phyloP scores from a whole-genome alignment of 805 yeast species.

The Cyberlindnera sargentensis region DNA sequence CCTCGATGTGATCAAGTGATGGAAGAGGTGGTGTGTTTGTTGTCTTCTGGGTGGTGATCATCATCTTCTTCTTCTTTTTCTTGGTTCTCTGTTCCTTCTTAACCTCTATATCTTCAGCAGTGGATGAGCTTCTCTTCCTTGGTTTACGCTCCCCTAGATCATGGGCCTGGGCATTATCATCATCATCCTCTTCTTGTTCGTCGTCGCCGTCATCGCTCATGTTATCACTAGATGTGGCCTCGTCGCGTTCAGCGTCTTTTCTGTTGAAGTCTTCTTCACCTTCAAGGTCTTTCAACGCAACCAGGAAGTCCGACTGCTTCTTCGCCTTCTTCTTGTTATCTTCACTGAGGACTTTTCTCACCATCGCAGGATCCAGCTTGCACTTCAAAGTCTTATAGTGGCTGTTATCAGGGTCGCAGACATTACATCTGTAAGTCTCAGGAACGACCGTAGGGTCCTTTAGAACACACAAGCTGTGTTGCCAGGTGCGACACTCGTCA shows the following conservation, averaged over 20 bases:
- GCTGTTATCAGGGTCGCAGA: slow-evolving; percentile 37
- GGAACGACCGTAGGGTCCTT: slow-evolving; percentile 35
- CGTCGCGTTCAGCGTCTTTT: slow-evolving; percentile 13
- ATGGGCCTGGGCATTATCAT: slow-evolving; percentile 5
- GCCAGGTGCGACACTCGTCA: slow-evolving; percentile 64
- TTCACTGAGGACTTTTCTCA: slow-evolving; percentile 8
- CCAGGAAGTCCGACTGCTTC: slow-evolving; percentile 3
- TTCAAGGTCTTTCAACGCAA: slow-evolving; percentile 5
- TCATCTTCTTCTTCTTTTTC: slow-evolving; percentile 1
- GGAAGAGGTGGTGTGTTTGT: neutral
- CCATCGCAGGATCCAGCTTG: slow-evolving; percentile 23
- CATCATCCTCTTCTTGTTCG: slow-evolving; percentile 11
- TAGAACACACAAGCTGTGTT: slow-evolving; percentile 59
- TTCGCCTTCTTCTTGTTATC: slow-evolving; percentile 6
- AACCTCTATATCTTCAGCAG: neutral
- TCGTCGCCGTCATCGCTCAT: slow-evolving; percentile 6
- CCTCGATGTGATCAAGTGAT: slow-evolving; percentile 8
- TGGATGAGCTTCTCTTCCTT: slow-evolving; percentile 22
- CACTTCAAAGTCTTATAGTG: slow-evolving; percentile 28
- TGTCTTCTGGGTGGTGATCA: neutral
- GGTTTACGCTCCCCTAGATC: neutral
- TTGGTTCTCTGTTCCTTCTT: slow-evolving; percentile 3
- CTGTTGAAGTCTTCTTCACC: slow-evolving; percentile 23
- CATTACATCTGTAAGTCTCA: slow-evolving; percentile 43
- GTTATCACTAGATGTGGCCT: slow-evolving; percentile 2